Evolutionary conservation across 2,329 filamentous ascomycete genomes (phyloP).

Genomic region (Apiospora hydei): DNA sequence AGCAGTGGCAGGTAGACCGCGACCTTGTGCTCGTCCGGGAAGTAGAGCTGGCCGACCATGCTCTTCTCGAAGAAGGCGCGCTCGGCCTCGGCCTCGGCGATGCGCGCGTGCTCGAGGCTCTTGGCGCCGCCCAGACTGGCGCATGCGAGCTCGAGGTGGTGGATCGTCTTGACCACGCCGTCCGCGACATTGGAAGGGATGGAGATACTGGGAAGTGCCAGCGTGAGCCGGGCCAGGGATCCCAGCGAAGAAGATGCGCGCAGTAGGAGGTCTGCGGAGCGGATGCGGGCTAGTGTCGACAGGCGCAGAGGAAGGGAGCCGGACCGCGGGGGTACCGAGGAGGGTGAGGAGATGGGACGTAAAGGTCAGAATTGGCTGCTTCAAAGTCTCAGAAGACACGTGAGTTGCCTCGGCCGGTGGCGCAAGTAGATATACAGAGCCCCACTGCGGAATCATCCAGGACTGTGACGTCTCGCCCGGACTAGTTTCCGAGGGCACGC

Average conservation of each 20-base stretch:
- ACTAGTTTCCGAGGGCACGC: slow-evolving; percentile 47
- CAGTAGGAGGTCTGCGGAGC: slow-evolving; percentile 83
- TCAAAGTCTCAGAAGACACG: slow-evolving; percentile 71
- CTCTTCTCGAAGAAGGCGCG: slow-evolving; percentile 97
- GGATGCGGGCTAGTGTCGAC: slow-evolving; percentile 83
- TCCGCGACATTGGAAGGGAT: slow-evolving; percentile 88
- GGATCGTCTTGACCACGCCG: slow-evolving; percentile 81
- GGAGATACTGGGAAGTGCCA: slow-evolving; percentile 86
- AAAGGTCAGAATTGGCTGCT: slow-evolving; percentile 86
- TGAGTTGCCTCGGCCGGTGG: slow-evolving; percentile 50
- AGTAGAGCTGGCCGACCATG: slow-evolving; percentile 99
- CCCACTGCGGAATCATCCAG: slow-evolving; percentile 98
- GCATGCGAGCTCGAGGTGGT: slow-evolving; percentile 80
- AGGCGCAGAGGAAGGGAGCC: slow-evolving; percentile 87
- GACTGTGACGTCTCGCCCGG: slow-evolving; percentile 61
- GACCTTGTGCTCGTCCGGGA: slow-evolving; percentile 97
- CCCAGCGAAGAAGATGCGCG: slow-evolving; percentile 93
- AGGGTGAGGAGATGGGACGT: slow-evolving; percentile 89
- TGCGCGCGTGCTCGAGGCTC: slow-evolving; percentile 80
- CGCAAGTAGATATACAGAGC: slow-evolving; percentile 69
- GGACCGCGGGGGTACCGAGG: slow-evolving; percentile 82
- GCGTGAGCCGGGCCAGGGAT: slow-evolving; percentile 85
- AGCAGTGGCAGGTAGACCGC: slow-evolving; percentile 93
- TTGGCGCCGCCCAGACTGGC: slow-evolving; percentile 69
- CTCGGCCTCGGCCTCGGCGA: slow-evolving; percentile 89